Conservation (phyloP, 2,329 filamentous ascomycete species). For the Paecilomyces formosus region DNA sequence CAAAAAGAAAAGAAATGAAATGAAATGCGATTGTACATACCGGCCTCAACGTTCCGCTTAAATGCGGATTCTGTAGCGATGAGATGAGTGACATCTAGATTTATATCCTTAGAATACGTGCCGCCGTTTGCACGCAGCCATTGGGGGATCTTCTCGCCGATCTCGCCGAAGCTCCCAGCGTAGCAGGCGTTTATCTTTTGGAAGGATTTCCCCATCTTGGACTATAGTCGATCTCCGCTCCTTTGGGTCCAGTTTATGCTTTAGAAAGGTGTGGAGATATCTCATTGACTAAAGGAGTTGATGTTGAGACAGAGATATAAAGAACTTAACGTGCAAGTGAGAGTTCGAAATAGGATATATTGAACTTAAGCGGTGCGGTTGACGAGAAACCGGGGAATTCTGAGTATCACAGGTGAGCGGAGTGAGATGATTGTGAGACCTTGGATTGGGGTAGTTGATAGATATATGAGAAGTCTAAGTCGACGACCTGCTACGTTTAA, state of each 20-base stretch:
- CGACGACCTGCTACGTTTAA: background rate
- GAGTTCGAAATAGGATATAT: background rate
- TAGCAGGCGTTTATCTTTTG: slow-evolving; percentile 48
- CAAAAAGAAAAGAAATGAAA: too few species aligned
- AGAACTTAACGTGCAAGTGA: background rate
- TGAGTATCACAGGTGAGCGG: background rate
- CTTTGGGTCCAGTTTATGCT: background rate
- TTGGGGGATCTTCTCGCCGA: slow-evolving; percentile 50
- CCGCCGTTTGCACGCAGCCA: slow-evolving; percentile 64
- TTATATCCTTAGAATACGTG: slow-evolving; percentile 45
- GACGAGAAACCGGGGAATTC: background rate
- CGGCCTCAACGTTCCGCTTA: slow-evolving; percentile 38
- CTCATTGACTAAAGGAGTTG: background rate
- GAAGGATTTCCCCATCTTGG: slow-evolving; percentile 40
- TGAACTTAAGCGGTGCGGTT: background rate
- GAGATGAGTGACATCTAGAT: slow-evolving; percentile 60
- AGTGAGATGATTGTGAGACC: background rate
- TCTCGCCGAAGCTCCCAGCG: slow-evolving; percentile 51
- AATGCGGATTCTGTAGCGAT: slow-evolving; percentile 59
- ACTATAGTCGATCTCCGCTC: background rate
- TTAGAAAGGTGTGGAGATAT: background rate
- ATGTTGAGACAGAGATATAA: background rate
- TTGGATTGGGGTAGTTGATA: background rate
- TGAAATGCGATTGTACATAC: slow-evolving; percentile 15
- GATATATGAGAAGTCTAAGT: background rate